Evolutionary conservation across 2,329 filamentous ascomycete species (phyloP).

Genomic region (Diatrype stigma): DNA sequence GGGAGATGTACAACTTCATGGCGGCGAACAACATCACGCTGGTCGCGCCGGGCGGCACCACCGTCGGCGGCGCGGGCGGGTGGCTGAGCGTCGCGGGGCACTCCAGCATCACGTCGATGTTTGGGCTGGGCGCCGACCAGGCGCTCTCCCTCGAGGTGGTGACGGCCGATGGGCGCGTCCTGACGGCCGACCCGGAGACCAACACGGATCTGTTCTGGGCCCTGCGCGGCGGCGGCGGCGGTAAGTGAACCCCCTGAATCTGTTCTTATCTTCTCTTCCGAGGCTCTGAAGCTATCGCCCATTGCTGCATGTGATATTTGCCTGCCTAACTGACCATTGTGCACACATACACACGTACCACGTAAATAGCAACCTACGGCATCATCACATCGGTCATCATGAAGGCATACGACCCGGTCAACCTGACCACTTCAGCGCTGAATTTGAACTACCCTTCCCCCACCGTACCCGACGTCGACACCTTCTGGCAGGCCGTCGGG

Average conservation of each 20-base stretch:
- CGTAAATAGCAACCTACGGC: slow-evolving; percentile 22
- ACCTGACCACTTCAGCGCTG: slow-evolving; percentile 16
- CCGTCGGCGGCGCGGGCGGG: slow-evolving; percentile 40
- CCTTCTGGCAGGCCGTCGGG: slow-evolving; percentile 29
- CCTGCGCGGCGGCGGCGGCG: slow-evolving; percentile 46
- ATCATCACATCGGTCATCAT: slow-evolving; percentile 27
- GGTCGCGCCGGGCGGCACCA: slow-evolving; percentile 27
- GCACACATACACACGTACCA: no score
- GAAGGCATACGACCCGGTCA: slow-evolving; percentile 24
- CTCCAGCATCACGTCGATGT: slow-evolving; percentile 38
- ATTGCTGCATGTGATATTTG: no score
- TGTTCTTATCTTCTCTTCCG: no score
- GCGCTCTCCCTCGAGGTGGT: slow-evolving; percentile 45
- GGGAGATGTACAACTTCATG: slow-evolving; percentile 30
- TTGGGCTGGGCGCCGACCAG: slow-evolving; percentile 50
- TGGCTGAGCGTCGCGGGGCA: slow-evolving; percentile 51
- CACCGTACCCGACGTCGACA: slow-evolving; percentile 12
- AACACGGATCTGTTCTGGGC: slow-evolving; percentile 54
- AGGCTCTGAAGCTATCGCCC: no score
- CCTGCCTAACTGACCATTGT: no score
- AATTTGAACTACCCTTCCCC: slow-evolving; percentile 11
- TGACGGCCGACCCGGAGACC: slow-evolving; percentile 40
- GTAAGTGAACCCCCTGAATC: slow-evolving; percentile 20
- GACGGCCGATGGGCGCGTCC: slow-evolving; percentile 39
- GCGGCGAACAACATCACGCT: slow-evolving; percentile 24